Evolutionary conservation across 1,139 yeast species (phyloP).

Genomic region (Pichia norvegensis): DNA sequence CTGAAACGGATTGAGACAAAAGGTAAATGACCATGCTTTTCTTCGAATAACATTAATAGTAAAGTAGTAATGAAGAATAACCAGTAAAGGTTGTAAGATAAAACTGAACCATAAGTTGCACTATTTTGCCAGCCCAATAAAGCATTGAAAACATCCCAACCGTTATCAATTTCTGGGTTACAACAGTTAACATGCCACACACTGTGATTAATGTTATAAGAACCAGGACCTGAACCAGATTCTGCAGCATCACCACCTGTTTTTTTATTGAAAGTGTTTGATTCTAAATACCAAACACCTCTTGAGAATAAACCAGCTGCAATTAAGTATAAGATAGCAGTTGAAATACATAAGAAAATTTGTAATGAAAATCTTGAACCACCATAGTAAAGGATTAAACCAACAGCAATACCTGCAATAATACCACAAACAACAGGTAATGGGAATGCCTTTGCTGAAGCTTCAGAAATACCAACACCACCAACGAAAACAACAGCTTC

Average conservation of each 20-base stretch:
- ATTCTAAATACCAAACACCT: conserved; percentile 82
- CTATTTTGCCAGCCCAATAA: conserved; percentile 86
- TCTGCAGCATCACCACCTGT: conserved; percentile 91
- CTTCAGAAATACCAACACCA: conserved; percentile 46
- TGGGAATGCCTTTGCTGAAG: conserved; percentile 63
- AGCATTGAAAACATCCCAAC: conserved; percentile 91
- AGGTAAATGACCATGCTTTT: conserved; percentile 59
- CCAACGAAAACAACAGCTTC: conserved; percentile 87
- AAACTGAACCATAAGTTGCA: conserved; percentile 82
- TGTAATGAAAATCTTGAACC: conserved; percentile 71
- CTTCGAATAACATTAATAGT: conserved; percentile 61
- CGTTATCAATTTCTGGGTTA: conserved; percentile 78
- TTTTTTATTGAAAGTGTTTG: conserved; percentile 47
- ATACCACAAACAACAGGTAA: conserved; percentile 74
- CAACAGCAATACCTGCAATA: conserved; percentile 63
- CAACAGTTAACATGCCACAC: conserved; percentile 97
- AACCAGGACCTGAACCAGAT: conserved; percentile 85
- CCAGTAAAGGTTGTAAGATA: conserved; percentile 85
- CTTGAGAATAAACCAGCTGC: conserved; percentile 86
- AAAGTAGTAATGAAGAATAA: conserved; percentile 47
- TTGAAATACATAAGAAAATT: conserved; percentile 69
- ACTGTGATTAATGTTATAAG: conserved; percentile 64
- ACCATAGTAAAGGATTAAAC: conserved; percentile 61
- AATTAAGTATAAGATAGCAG: conserved; percentile 74
- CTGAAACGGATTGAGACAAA: conserved; percentile 42